These are phyloP conservation scores for Aspergillus kassunensis DNA, from an alignment of 495 filamentous ascomycete genomes.

Conservation along the genomic window DNA sequence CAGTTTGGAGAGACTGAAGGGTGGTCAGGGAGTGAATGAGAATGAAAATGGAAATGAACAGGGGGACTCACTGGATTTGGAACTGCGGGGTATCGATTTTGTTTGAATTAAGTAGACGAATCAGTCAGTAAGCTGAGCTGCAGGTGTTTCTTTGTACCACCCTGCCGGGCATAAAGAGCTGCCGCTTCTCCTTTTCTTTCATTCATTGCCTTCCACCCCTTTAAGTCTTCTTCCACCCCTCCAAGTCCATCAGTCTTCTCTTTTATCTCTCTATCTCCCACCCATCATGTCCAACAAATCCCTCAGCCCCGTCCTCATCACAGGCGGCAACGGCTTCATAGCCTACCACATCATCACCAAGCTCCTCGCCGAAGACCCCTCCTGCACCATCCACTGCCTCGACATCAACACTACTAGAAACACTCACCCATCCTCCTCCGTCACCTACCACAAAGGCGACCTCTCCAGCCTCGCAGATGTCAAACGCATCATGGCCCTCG, in stretches of 20 bases:
- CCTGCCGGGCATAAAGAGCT: neutral
- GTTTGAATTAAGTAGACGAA: neutral
- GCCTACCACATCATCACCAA: constrained; percentile 15
- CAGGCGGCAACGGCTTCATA: constrained; percentile 13
- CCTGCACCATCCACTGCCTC: constrained; percentile 6
- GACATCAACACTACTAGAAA: constrained; percentile 8
- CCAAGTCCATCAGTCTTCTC: neutral
- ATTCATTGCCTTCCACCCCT: neutral
- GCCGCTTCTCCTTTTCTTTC: neutral
- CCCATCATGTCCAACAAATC: neutral
- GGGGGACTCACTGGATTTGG: neutral
- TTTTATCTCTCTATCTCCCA: too few species aligned
- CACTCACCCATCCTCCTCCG: neutral
- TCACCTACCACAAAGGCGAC: constrained; percentile 9
- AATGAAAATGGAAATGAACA: too few species aligned
- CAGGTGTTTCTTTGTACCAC: neutral
- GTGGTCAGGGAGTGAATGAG: neutral
- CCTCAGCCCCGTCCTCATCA: constrained; percentile 10
- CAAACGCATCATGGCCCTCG: constrained; percentile 1
- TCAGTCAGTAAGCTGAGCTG: neutral
- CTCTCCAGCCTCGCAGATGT: neutral
- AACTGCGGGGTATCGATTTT: neutral
- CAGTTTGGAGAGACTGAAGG: neutral
- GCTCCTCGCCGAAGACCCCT: constrained; percentile 4
- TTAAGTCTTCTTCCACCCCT: neutral